These are phyloP conservation scores for Trichoderma citrinoviride DNA, from an alignment of 2,329 filamentous ascomycete species.

Conservation along the genomic window DNA sequence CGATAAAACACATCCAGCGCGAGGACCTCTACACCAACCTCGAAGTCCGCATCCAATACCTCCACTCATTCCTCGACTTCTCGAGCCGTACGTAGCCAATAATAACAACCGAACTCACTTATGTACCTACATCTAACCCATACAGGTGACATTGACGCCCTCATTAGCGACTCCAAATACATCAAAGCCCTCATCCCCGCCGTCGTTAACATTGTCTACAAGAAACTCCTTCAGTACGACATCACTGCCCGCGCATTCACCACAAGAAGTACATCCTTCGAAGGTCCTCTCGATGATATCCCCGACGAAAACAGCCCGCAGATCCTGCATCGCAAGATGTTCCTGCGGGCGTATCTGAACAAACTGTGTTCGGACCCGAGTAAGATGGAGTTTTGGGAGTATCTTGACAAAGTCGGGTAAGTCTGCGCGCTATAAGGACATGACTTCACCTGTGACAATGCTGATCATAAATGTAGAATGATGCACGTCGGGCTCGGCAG, in stretches of 20 bases:
- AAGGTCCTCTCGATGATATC: constrained; percentile 63
- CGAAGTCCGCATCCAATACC: constrained; percentile 66
- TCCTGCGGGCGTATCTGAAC: constrained; percentile 70
- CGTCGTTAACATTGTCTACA: constrained; percentile 81
- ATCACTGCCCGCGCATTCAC: constrained; percentile 77
- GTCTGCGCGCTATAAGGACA: constrained; percentile 29
- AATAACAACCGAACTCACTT: neutral
- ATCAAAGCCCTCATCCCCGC: constrained; percentile 79
- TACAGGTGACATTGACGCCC: constrained; percentile 68
- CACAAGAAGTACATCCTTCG: constrained; percentile 60
- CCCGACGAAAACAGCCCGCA: constrained; percentile 68
- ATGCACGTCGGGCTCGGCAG: constrained; percentile 79
- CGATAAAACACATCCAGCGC: constrained; percentile 62
- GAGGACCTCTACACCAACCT: constrained; percentile 69
- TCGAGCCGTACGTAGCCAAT: constrained; percentile 57
- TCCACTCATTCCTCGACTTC: constrained; percentile 76
- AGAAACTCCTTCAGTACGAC: constrained; percentile 75
- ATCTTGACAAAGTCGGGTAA: constrained; percentile 77
- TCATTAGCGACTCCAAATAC: constrained; percentile 68
- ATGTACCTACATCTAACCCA: neutral
- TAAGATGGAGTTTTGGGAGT: constrained; percentile 77
- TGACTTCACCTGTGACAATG: too few relatives aligned
- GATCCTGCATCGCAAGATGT: constrained; percentile 75
- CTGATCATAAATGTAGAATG: constrained; percentile 45
- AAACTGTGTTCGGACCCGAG: constrained; percentile 73